A percentile compares a stretch with the other conserved stretches of the same genome.
phyloP scores from a whole-genome alignment of 2,329 filamentous ascomycete species.

The Arthrobotrys iridis region DNA sequence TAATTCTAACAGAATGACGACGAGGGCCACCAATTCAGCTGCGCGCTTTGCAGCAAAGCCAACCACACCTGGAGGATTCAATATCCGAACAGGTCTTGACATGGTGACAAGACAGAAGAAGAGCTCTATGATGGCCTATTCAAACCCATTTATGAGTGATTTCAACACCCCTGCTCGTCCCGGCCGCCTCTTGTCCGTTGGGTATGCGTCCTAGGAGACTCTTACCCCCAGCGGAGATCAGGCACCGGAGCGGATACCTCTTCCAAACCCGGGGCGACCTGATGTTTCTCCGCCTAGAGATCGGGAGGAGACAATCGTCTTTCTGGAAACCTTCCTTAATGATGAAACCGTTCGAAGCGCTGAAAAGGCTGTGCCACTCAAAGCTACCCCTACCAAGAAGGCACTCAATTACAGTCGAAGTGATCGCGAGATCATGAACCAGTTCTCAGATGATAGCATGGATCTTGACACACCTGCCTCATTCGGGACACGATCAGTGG shows the following conservation, averaged over 20 bases:
- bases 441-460: slow-evolving; percentile 12
- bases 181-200: slow-evolving; percentile 40
- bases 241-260: slow-evolving; percentile 2
- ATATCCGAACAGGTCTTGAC: slow-evolving; percentile 48
- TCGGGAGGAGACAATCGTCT: slow-evolving; percentile 18
- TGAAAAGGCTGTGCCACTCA: slow-evolving; percentile 15
- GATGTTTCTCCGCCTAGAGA: slow-evolving; percentile 2
- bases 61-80: slow-evolving; percentile 29
- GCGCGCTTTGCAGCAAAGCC: slow-evolving; percentile 33
- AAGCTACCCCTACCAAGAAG: neutral
- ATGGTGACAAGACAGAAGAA: slow-evolving; percentile 44
- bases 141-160: slow-evolving; percentile 35
- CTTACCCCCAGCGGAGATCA: slow-evolving; percentile 1
- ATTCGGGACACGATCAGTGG: slow-evolving; percentile 14
- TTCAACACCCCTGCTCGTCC: slow-evolving; percentile 28
- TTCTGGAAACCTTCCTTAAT: slow-evolving; percentile 20
- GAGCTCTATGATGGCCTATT: slow-evolving; percentile 36
- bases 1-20: slow-evolving; percentile 48
- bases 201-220: slow-evolving; percentile 45
- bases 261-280: slow-evolving; percentile 18
- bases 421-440: slow-evolving; percentile 45
- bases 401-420: slow-evolving; percentile 14
- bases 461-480: slow-evolving; percentile 16
- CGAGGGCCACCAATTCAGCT: slow-evolving; percentile 40
- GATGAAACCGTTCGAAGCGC: slow-evolving; percentile 7